Percentiles rank a stretch among this genome's conserved stretches.
These are phyloP conservation scores for Neofusicoccum ribis DNA, from an alignment of 2,329 filamentous ascomycete genomes.

Conservation along the genomic window DNA sequence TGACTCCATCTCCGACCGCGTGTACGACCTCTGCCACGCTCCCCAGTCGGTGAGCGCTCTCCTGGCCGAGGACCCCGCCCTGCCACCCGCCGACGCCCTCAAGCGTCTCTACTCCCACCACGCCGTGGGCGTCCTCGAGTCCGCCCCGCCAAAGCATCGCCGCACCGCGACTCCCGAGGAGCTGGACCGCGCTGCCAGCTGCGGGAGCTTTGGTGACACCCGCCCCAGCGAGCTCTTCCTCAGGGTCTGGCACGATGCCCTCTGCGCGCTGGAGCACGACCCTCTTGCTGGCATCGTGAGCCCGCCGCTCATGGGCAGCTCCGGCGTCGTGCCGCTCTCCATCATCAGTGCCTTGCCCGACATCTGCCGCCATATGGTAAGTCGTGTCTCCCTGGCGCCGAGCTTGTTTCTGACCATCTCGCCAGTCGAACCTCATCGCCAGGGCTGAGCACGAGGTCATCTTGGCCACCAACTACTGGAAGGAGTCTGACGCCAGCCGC, in stretches of 20 bases:
- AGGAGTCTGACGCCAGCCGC: constrained; percentile 65
- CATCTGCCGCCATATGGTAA: constrained; percentile 66
- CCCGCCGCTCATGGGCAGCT: constrained; percentile 60
- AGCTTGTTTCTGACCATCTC: background rate
- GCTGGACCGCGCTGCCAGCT: constrained; percentile 56
- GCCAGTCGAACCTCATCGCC: constrained; percentile 67
- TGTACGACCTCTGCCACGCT: constrained; percentile 63
- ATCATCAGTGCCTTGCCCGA: constrained; percentile 70
- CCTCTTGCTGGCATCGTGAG: constrained; percentile 56
- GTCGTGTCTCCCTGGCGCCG: background rate
- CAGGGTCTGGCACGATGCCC: constrained; percentile 65
- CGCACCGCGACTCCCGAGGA: constrained; percentile 37
- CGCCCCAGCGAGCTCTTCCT: constrained; percentile 69
- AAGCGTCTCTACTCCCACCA: constrained; percentile 55
- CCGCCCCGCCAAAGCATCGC: constrained; percentile 25
- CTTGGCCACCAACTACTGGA: constrained; percentile 76
- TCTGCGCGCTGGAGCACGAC: constrained; percentile 57
- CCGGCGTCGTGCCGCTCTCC: constrained; percentile 66
- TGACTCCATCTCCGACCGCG: constrained; percentile 21
- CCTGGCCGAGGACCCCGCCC: constrained; percentile 52
- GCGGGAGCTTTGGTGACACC: constrained; percentile 67
- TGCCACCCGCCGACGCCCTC: constrained; percentile 55
- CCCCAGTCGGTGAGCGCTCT: constrained; percentile 61
- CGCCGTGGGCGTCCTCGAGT: constrained; percentile 29
- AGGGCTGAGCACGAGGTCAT: constrained; percentile 72